phyloP scores from a whole-genome alignment of 495 filamentous ascomycete genomes.

The Penicillium egyptiacum region DNA sequence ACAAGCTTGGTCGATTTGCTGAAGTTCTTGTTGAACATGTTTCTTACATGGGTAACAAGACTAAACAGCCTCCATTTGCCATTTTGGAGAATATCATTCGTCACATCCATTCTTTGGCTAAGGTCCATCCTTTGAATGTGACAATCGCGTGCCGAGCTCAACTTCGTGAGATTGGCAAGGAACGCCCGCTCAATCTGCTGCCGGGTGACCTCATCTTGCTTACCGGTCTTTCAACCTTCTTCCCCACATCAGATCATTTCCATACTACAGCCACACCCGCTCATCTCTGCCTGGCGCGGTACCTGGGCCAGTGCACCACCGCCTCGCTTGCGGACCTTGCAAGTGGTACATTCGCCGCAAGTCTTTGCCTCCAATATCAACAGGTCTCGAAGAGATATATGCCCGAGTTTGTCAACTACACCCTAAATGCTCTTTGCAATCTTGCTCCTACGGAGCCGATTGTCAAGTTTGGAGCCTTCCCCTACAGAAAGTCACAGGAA shows the following conservation, averaged over 20 bases:
- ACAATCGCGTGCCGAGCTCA: conserved; percentile 72
- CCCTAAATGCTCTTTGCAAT: conserved; percentile 69
- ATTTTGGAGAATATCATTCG: conserved; percentile 67
- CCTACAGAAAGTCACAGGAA: conserved; percentile 56
- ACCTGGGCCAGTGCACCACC: conserved; percentile 74
- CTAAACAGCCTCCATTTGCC: conserved; percentile 53
- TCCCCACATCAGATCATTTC: conserved; percentile 95
- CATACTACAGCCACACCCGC: conserved; percentile 90
- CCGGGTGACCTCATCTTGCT: conserved; percentile 78
- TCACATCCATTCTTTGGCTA: conserved; percentile 83
- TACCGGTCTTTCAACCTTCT: conserved; percentile 79
- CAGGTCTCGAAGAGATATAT: conserved; percentile 77
- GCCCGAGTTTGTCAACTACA: conserved; percentile 83
- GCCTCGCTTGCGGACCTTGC: conserved; percentile 61
- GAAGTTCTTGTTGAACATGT: conserved; percentile 76
- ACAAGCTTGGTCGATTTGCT: conserved; percentile 72
- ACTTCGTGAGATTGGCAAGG: conserved; percentile 62
- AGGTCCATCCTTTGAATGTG: conserved; percentile 74
- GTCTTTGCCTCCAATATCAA: conserved; percentile 79
- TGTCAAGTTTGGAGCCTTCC: conserved; percentile 54
- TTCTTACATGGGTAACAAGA: conserved; percentile 59
- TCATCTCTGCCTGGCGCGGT: conserved; percentile 73
- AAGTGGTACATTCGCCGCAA: conserved; percentile 74
- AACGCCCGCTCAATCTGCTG: conserved; percentile 58
- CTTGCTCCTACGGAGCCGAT: conserved; percentile 56